phyloP scores from a whole-genome alignment of 192 early-diverging fungal genomes.

The Lobosporangium transversale region DNA sequence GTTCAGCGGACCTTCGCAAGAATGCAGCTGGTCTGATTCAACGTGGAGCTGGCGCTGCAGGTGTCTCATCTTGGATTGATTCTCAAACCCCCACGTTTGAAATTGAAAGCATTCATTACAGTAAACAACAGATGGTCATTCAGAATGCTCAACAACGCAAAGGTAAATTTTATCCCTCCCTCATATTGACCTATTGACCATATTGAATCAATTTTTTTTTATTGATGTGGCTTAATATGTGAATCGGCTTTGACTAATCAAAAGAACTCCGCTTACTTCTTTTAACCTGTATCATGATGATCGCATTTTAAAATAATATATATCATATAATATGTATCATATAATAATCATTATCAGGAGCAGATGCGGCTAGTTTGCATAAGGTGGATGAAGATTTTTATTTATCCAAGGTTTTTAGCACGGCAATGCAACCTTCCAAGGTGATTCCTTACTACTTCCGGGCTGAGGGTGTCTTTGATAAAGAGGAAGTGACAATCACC shows the following conservation, averaged over 20 bases:
- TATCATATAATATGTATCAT: too few relatives aligned
- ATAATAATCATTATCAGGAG: too few relatives aligned
- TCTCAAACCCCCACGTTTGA: constrained; percentile 39
- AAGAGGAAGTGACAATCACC: constrained; percentile 68
- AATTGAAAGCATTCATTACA: constrained; percentile 32
- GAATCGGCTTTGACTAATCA: too few relatives aligned
- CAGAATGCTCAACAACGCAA: not conserved
- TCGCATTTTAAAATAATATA: too few relatives aligned
- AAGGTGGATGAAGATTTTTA: constrained; percentile 61
- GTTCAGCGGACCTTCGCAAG: constrained; percentile 49
- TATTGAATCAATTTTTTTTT: too few relatives aligned
- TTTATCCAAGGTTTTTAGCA: constrained; percentile 66
- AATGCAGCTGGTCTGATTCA: constrained; percentile 55
- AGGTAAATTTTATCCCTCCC: too few relatives aligned
- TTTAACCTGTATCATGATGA: too few relatives aligned
- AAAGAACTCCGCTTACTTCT: too few relatives aligned
- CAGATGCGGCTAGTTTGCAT: too few relatives aligned
- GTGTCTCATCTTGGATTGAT: constrained; percentile 41
- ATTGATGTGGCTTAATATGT: too few relatives aligned
- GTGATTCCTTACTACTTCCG: constrained; percentile 71
- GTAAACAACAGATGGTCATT: constrained; percentile 39
- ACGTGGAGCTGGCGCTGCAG: constrained; percentile 39
- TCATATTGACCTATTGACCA: too few relatives aligned
- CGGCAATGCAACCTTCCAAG: constrained; percentile 67
- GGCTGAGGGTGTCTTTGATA: constrained; percentile 54